Evolutionary conservation across 371 early-diverging fungal genomes (phyloP).

Genomic region (Sporodiniella umbellata): DNA sequence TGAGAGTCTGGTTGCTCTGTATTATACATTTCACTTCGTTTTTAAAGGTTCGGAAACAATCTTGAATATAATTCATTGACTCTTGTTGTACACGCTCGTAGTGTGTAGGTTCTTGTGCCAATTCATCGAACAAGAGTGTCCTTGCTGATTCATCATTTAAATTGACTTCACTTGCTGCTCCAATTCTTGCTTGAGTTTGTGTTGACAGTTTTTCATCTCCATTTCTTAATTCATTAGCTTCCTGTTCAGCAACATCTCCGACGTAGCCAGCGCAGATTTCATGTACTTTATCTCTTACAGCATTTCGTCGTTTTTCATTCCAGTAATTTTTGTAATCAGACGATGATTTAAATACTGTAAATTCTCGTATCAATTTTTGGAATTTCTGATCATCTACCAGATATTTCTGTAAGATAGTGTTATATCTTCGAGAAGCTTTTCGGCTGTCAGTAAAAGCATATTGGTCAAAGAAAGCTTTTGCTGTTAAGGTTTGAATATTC

Average conservation of each 20-base stretch:
- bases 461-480: slow-evolving; percentile 14
- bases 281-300: slow-evolving; percentile 13
- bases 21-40: slow-evolving; percentile 10
- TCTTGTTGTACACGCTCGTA: slow-evolving; percentile 12
- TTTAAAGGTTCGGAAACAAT: slow-evolving; percentile 10
- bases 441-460: slow-evolving; percentile 12
- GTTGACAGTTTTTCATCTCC: slow-evolving; percentile 16
- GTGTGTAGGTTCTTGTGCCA: slow-evolving; percentile 13
- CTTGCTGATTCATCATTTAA: slow-evolving; percentile 10
- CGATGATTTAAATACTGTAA: slow-evolving; percentile 10
- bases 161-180: slow-evolving; percentile 17
- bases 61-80: slow-evolving; percentile 11
- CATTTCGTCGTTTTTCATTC: slow-evolving; percentile 13
- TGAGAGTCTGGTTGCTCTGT: slow-evolving; percentile 12
- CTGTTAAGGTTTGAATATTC: slow-evolving; percentile 16
- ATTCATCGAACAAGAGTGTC: slow-evolving; percentile 7
- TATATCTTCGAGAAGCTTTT: slow-evolving; percentile 13
- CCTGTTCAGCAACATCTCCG: slow-evolving; percentile 17
- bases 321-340: slow-evolving; percentile 11
- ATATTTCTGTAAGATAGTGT: slow-evolving; percentile 10
- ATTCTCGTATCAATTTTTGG: slow-evolving; percentile 10
- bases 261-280: slow-evolving; percentile 16
- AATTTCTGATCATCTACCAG: slow-evolving; percentile 5
- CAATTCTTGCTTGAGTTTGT: slow-evolving; percentile 14
- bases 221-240: slow-evolving; percentile 17